Base-by-base conservation (phyloP, 177 flowering plant genomes). In the Vitis hybrid region DNA sequence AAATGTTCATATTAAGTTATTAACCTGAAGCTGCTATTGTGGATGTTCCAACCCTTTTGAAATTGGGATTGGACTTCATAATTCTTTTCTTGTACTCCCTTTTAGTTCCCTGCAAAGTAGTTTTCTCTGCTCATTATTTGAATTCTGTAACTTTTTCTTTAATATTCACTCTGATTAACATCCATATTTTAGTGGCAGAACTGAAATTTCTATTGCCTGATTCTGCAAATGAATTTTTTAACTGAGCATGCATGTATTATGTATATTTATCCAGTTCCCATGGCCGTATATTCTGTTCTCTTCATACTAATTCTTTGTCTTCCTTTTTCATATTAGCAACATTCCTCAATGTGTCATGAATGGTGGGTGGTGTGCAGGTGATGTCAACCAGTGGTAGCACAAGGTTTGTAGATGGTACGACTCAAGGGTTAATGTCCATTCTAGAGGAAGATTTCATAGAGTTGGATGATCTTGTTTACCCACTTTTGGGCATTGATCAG, bases 371-470 rank as follows among this genome's bases (percentile, higher is more conserved):
- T 68, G 34, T 80, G 75, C 81, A 83, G 88, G 75, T 64, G 17
- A 67, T 49, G 14, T 62, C 71, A 30, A 26, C 48, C 26, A 32
- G 62, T 64, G 65, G 71, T 15, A 32, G 65, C 9, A 21, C 58
- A 18, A 13, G 40, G 54, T 56, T 49, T 71, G 50, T 26, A 52
- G 75, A 75, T 69, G 52, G 45, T 48, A n/a, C 65, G 26, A 45
- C 67, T 4, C 50, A 80, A 34, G 61, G 74, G 10, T 61, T 74
- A 15, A 49, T 55, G 14, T 76, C 75, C 19, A 77, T 84, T 65
- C 48, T 82, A 18, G 83, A 82, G 69, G 89, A 67, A 34, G 87
- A 88, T 77, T 86, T 72, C 56, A 54, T 86, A 17, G 87, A 88
- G 72, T 70, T 86, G 57, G 70, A 84, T 67, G 91, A 88, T 79